Evolutionary conservation across 2,329 filamentous ascomycete genomes (phyloP), one percentile per base, ranked within the genome.

Genomic region (Calonectria multiphialidica): DNA sequence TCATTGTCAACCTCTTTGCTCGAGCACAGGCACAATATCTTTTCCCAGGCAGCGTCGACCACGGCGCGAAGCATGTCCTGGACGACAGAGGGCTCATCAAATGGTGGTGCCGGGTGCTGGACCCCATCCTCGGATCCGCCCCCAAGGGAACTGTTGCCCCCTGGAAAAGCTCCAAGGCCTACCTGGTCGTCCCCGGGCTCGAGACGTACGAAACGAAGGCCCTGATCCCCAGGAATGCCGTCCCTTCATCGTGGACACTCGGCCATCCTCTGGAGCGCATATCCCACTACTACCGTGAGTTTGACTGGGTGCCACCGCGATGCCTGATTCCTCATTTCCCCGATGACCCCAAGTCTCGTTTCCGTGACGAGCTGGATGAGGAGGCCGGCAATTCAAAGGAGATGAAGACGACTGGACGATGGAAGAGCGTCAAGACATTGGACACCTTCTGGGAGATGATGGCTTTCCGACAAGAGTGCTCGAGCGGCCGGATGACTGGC

Each of bases 401-500:
- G 66, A 84, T 89, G 75, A 89, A 90, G 75, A 88, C 86, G 30
- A 85, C 86, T 3, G 94, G 94, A 0, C 88, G 90, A 69, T 99
- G 97, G 97, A 94, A 92, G 81, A 95, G 93, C 72, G 92, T 98
- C 28, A 93, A 90, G 81, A 94, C 92, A 0, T 86, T 99, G 47
- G 94, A 96, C n/a, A 92, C 96, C 77, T 99, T 99, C 80, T 99
- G 97, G 97, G 97, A 99, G 74, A 94, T 98, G 89, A 98, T 99
- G 96, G 93, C 96, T 0, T 98, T 94, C 81, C 89, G 97, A 69
- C 97, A 98, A 82, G 97, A 99, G 81, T 99, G 97, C 80, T 98
- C 96, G 0, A 95, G 95, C 40, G 97, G 97, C 0, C 90, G 96
- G 21, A 88, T 98, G 80, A 97, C 98, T 0, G 97, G 97, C 0